Evolutionary conservation across 1,284 basidiomycete species (phyloP), one percentile per base, ranked within the genome.

Genomic region (Uromyces viciae-fabae): DNA sequence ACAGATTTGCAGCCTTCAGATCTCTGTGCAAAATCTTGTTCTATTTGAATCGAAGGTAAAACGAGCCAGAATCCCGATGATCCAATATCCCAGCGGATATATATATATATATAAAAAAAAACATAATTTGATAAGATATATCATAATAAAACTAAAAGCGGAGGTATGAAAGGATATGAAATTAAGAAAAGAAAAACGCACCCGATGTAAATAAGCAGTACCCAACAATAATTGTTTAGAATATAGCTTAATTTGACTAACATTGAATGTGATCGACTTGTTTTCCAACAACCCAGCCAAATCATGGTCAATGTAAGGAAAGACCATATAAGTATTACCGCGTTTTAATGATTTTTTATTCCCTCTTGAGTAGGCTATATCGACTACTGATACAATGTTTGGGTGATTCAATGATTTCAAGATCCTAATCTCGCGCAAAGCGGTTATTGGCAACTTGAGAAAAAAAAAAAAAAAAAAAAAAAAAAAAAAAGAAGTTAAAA

Each of bases 231-330:
- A 89, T 86, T 99, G 96, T 86, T 92, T 92, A 91, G 97, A 94
- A 86, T 98, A 96, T 58, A 97, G 88, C 88, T 99, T 99, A 87
- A 98, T 94, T 54, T 92, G 90, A 49, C 82, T 83, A 69, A 84
- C 82, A 31, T 83, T 84, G 43, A 86, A 83, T n/a, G 83, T 83
- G 15, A 85, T 84, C 75, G 93, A 92, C 40, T 86, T 86, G 85
- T 97, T 97, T 86, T 95, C 93, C 75, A 99, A 87, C 72, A 99
- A 87, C 1, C 97, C 97, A 15, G 95, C 95, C 33, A 99, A 90
- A 87, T 99, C 96, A 85, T 99, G 97, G 84, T 98, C 96, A 95
- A 98, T 98, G 87, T 97, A 99, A 0, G 96, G 96, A 85, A 98
- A 98, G 43, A 98, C 95, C 95, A 99, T 98, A 87, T 94, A 98